Evolutionary conservation across 2,329 filamentous ascomycete genomes (phyloP), one percentile per base, ranked within the genome.

Genomic region (Fusarium nanum): DNA sequence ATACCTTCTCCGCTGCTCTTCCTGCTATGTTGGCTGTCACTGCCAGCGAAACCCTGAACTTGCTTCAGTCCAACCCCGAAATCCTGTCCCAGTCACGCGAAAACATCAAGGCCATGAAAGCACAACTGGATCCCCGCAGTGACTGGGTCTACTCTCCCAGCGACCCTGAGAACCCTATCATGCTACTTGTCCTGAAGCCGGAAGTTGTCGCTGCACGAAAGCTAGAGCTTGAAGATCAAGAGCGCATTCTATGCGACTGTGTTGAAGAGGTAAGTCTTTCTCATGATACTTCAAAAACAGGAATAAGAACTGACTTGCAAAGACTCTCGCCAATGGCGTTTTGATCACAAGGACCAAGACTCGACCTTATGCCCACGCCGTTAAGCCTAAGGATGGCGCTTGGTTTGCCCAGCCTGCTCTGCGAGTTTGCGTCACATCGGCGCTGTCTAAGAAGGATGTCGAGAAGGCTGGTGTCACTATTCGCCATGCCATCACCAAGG

Each of bases 11-110:
- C 28, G 96, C 96, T 5, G 96, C 96, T 9, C 85, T 99, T 34
- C 96, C 96, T 6, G 96, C 96, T 22, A 92, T 99, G 84, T 85
- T 97, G 56, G 94, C 96, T 20, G 97, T 97, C n/a, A 98, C 94
- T 0, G 94, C 95, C 2, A 97, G 93, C 77, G 96, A 98, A 82
- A 95, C 94, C 2, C 87, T 98, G 60, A 90, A 90, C 59, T 83
- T 98, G 72, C 85, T 99, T 53, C 94, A 98, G 80, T 92, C 92
- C 44, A 94, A 92, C 76, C 94, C 95, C 0, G 93, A 97, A 60
- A 89, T 97, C 40, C 83, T 98, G 54, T 83, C 84, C 3, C 90
- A 91, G 71, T 88, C 97, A 76, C 88, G 94, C 55, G 95, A 98
- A 73, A 95, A 97, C 76, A 94, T 94, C 78, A 92, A 90, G 78